Base-by-base conservation (phyloP, 202 grass and related monocot species). In the Carex sylvatica region DNA sequence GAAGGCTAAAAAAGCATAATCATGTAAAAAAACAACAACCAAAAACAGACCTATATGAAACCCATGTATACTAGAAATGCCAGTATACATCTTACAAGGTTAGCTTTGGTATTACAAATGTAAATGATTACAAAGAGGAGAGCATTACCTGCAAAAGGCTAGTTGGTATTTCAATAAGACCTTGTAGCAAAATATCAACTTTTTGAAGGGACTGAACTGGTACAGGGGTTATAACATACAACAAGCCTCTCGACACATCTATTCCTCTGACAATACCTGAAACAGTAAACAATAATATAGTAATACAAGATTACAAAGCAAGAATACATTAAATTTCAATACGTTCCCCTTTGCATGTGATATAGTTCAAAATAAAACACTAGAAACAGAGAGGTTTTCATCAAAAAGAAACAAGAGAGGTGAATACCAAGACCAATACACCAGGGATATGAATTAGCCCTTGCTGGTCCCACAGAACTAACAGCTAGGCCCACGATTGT, bases 181-280 rank as follows among this genome's bases (percentile, higher is more conserved):
- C 95, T 87, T 98, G 95, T 60, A 93, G 82, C 81, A 98, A 58
- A 73, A 95, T 85, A 93, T 98, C 86, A 30, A 98, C 92, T 11
- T 51, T 87, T 87, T 89, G 87, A 56, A 98, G 86, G 53, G 64
- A 61, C 35, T 75, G 33, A 72, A 86, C 78, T 83, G 89, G 86
- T 86, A 98, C 89, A 80, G 92, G 95, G n/a, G 92, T 98, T 80
- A 93, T 93, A 13, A 93, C 65, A 89, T 95, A 93, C 38, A 95
- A 56, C 28, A 95, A 63, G 33, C 89, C 89, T 83, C 81, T 91
- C 22, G 87, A 84, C 24, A 82, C 42, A 53, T 98, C 91, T 2
- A 98, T 19, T 11, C 89, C 92, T 89, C 92, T 89, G 38, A 98
- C 69, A 4, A 98, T 95, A 81, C 96, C 96, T 98, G 90, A 26